phyloP scores from a whole-genome alignment of 306 rosid genomes.

The Potentilla sterilis region DNA sequence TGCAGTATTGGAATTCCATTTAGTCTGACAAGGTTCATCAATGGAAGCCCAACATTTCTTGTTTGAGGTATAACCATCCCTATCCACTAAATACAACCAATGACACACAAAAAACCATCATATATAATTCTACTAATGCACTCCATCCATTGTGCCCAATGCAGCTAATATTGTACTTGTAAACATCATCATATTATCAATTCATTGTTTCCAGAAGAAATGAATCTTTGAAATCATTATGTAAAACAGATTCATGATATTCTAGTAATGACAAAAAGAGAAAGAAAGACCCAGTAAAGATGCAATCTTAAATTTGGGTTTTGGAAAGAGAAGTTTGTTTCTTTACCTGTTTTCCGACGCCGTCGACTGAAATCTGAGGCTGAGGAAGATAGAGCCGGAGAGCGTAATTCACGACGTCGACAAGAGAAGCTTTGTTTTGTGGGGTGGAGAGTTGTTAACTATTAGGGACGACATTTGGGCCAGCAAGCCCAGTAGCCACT shows the following conservation, averaged over 20 bases:
- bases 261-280: not conserved
- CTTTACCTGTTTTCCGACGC: not conserved
- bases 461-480: not conserved
- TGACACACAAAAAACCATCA: not conserved
- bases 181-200: not conserved
- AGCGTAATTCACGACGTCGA: not conserved
- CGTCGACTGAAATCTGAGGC: not conserved
- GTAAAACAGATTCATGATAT: not conserved
- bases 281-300: not conserved
- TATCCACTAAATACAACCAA: slow-evolving; percentile 1
- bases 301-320: not conserved
- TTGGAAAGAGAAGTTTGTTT: not conserved
- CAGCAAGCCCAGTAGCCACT: not conserved
- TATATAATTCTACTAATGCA: not conserved
- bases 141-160: not conserved
- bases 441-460: not conserved
- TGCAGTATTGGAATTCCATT: slow-evolving; percentile 68
- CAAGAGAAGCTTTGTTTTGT: not conserved
- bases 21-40: slow-evolving; percentile 59
- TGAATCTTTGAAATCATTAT: not conserved
- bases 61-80: slow-evolving; percentile 22
- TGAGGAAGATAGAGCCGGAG: not conserved
- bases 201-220: not conserved
- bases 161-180: not conserved
- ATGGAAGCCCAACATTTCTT: slow-evolving; percentile 36